Evolutionary conservation across 75 land plant species (phyloP).

Genomic region (Gnetum montanum): DNA sequence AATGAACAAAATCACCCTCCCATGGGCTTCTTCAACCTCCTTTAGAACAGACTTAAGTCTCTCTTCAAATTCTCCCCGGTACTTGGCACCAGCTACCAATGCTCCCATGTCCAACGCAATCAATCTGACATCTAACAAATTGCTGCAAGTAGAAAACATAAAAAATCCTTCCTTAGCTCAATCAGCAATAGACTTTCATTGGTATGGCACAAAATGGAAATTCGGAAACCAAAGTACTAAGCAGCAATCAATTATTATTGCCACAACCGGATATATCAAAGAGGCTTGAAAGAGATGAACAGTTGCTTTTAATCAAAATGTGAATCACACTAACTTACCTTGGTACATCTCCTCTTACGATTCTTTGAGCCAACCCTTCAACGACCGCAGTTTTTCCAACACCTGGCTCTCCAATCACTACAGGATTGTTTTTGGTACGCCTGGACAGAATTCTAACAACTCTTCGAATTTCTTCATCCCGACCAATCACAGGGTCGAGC

Average conservation of each 20-base stretch:
- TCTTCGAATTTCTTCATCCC: conserved; percentile 85
- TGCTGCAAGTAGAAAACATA: conserved; percentile 30
- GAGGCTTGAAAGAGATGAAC: no score
- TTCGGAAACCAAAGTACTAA: neutral
- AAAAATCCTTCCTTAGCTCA: neutral
- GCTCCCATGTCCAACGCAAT: conserved; percentile 96
- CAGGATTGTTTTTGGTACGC: conserved; percentile 93
- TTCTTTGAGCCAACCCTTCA: conserved; percentile 97
- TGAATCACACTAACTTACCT: conserved; percentile 17
- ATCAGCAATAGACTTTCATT: neutral
- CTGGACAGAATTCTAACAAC: conserved; percentile 79
- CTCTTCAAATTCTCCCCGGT: conserved; percentile 93
- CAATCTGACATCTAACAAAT: conserved; percentile 69
- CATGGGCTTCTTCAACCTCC: conserved; percentile 90
- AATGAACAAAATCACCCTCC: conserved; percentile 90
- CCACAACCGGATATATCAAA: no score
- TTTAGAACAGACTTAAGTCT: conserved; percentile 80
- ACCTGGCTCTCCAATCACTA: conserved; percentile 88
- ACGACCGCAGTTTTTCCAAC: conserved; percentile 92
- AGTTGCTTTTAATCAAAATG: no score
- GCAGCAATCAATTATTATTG: no score
- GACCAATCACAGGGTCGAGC: conserved; percentile 88
- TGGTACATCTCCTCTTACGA: conserved; percentile 90
- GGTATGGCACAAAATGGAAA: neutral
- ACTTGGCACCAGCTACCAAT: conserved; percentile 84